These are phyloP conservation scores for Coniosporium apollinis DNA, from an alignment of 495 filamentous ascomycete genomes.

Conservation along the genomic window DNA sequence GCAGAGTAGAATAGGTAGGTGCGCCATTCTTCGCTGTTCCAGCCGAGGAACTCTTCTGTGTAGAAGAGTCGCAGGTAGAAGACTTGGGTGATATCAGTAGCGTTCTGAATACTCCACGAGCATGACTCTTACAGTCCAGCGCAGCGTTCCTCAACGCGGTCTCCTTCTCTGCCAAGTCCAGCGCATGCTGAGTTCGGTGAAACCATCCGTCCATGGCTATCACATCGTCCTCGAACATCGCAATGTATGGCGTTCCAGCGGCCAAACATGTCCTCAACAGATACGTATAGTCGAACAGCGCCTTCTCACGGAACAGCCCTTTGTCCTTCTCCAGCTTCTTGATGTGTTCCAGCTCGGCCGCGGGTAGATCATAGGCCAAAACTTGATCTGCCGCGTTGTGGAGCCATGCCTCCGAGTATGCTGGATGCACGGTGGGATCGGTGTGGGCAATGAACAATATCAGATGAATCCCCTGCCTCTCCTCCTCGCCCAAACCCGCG, in stretches of 20 bases:
- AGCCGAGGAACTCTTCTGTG: slow-evolving; percentile 37
- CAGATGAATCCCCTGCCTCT: slow-evolving; percentile 31
- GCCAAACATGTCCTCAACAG: slow-evolving; percentile 30
- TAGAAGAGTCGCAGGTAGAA: slow-evolving; percentile 44
- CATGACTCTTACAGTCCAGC: slow-evolving; percentile 15
- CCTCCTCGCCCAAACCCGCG: slow-evolving; percentile 28
- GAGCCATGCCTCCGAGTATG: slow-evolving; percentile 34
- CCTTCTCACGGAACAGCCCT: slow-evolving; percentile 25
- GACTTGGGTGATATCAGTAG: too few relatives aligned
- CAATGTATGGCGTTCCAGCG: slow-evolving; percentile 28
- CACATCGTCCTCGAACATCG: slow-evolving; percentile 40
- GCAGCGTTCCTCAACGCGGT: slow-evolving; percentile 9
- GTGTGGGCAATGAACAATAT: slow-evolving; percentile 36
- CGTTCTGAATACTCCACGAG: too few relatives aligned
- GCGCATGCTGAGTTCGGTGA: slow-evolving; percentile 24
- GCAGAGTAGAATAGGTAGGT: slow-evolving; percentile 25
- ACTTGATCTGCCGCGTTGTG: slow-evolving; percentile 29
- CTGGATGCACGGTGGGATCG: slow-evolving; percentile 30
- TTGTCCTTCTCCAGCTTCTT: slow-evolving; percentile 17
- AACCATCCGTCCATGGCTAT: slow-evolving; percentile 36
- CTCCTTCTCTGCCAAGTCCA: slow-evolving; percentile 21
- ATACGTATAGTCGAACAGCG: slow-evolving; percentile 33
- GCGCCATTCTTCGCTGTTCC: slow-evolving; percentile 36
- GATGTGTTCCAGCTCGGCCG: slow-evolving; percentile 12
- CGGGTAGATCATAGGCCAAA: slow-evolving; percentile 24